Base-by-base conservation (phyloP, 352 stramenopile genomes). In the Halophytophthora batemanensis region DNA sequence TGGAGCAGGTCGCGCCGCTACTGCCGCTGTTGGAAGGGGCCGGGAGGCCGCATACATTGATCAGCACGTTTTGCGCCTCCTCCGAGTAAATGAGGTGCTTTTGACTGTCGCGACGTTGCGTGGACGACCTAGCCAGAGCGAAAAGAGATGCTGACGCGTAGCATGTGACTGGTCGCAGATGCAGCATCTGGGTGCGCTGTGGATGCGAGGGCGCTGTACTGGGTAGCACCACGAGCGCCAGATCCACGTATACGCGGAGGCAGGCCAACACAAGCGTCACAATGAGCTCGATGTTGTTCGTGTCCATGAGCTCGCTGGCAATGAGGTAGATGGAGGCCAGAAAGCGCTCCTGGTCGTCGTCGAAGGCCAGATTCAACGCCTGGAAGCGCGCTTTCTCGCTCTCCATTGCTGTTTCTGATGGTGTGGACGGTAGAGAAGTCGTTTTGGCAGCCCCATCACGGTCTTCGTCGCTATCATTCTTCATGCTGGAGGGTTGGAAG, bases 271-370 rank as follows among this genome's bases (percentile, higher is more conserved):
- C 65, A 1, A 93, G 64, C 17, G 44, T 25, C 15, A 90, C 70
- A 29, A 90, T 64, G 1, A 74, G 47, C 7, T 87, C 70, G 21
- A 90, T 82, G 38, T 93, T 87, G 13, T 46, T 42, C 14, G 54
- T 36, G 17, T 84, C 61, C 69, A 86, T 74, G 10, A 90, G 52
- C 45, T 90, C 80, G 17, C 66, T 82, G 11, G 80, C 71, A 19
- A 88, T 80, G 12, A 76, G 61, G 25, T 64, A 85, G 22, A 93
- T 86, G 0, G 79, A 80, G 2, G 77, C 66, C 8, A 93, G 43
- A 39, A 90, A 90, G 0, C 79, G 69, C 25, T 89, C 77, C 28
- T 81, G 70, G 44, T 87, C 80, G 37, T 88, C 75, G 0, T 71
- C 59, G 41, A 73, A 84, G 0, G 71, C 69, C 18, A 90, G 18